A percentile compares a stretch with the other conserved stretches of the same genome.
phyloP scores from a whole-genome alignment of 2,329 filamentous ascomycete genomes.

The Cladosporium sphaerospermum region DNA sequence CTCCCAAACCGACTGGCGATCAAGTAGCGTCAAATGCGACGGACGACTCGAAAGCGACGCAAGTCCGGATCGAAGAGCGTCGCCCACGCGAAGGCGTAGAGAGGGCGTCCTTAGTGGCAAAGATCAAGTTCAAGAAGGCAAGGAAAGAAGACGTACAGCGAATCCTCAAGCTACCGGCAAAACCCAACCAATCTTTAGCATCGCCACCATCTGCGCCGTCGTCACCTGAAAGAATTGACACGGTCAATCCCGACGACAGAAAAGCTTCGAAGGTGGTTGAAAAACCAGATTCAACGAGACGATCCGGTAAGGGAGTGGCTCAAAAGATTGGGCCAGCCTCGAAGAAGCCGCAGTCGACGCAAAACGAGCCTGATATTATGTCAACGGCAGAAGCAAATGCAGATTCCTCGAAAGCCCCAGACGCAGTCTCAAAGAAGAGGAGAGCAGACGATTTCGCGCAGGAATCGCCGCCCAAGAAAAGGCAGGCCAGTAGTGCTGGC shows the following conservation, averaged over 20 bases:
- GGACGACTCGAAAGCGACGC: no score
- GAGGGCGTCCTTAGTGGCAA: slow-evolving; percentile 14
- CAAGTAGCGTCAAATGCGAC: no score
- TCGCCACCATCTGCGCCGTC: not conserved
- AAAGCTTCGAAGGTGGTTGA: slow-evolving; percentile 14
- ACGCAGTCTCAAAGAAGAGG: slow-evolving; percentile 20
- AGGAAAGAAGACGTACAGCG: slow-evolving; percentile 21
- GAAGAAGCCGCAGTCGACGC: slow-evolving; percentile 4
- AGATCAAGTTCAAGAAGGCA: slow-evolving; percentile 25
- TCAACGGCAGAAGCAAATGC: slow-evolving; percentile 10
- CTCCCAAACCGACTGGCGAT: not conserved
- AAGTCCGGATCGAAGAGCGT: not conserved
- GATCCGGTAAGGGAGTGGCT: slow-evolving; percentile 24
- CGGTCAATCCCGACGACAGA: slow-evolving; percentile 12
- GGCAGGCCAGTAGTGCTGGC: slow-evolving; percentile 1
- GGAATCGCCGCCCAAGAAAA: not conserved
- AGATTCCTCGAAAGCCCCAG: slow-evolving; percentile 5
- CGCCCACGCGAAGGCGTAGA: not conserved
- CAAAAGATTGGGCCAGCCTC: slow-evolving; percentile 21
- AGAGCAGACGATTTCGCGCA: slow-evolving; percentile 17
- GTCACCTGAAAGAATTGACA: slow-evolving; percentile 1
- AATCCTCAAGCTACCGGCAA: slow-evolving; percentile 25
- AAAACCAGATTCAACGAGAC: slow-evolving; percentile 1
- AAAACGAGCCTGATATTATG: not conserved
- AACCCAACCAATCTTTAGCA: slow-evolving; percentile 16